These are phyloP conservation scores for Penicillium sp. DNA, from an alignment of 2,329 filamentous ascomycete genomes.

Conservation along the genomic window DNA sequence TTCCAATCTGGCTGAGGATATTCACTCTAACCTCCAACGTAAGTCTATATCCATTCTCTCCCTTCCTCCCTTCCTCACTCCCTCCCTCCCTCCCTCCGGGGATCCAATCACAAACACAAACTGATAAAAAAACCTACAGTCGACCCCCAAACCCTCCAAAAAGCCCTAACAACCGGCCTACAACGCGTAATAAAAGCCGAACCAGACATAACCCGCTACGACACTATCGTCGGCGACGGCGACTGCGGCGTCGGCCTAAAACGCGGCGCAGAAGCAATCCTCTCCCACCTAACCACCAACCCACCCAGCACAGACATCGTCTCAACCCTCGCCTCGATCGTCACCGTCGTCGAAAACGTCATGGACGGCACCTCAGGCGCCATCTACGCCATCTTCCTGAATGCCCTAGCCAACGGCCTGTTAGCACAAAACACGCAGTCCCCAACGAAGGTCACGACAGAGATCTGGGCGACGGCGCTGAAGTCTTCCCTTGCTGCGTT, in stretches of 20 bases:
- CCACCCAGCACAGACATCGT: constrained; percentile 54
- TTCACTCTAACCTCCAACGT: constrained; percentile 54
- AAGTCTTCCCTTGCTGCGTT: constrained; percentile 67
- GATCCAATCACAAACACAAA: too few species aligned
- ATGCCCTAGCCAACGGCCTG: constrained; percentile 70
- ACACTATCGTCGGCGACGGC: constrained; percentile 82
- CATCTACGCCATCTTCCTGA: constrained; percentile 83
- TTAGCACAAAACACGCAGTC: constrained; percentile 50
- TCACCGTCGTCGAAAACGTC: constrained; percentile 60
- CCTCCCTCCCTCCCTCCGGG: too few species aligned
- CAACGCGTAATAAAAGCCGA: constrained; percentile 60
- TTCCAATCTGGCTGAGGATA: constrained; percentile 42
- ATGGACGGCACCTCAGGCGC: constrained; percentile 77
- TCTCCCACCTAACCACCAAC: constrained; percentile 42
- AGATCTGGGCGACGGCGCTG: constrained; percentile 65
- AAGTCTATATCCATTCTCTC: too few species aligned
- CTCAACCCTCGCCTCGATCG: constrained; percentile 58
- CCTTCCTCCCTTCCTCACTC: too few species aligned
- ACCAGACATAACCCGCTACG: constrained; percentile 62
- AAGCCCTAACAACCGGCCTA: constrained; percentile 54
- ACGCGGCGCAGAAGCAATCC: constrained; percentile 70
- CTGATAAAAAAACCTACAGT: too few species aligned
- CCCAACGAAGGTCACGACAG: constrained; percentile 45
- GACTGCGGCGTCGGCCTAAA: constrained; percentile 85
- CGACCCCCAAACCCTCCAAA: constrained; percentile 50